These are phyloP conservation scores for Cordyceps cicadae DNA, from an alignment of 2,329 filamentous ascomycete species.

Conservation along the genomic window DNA sequence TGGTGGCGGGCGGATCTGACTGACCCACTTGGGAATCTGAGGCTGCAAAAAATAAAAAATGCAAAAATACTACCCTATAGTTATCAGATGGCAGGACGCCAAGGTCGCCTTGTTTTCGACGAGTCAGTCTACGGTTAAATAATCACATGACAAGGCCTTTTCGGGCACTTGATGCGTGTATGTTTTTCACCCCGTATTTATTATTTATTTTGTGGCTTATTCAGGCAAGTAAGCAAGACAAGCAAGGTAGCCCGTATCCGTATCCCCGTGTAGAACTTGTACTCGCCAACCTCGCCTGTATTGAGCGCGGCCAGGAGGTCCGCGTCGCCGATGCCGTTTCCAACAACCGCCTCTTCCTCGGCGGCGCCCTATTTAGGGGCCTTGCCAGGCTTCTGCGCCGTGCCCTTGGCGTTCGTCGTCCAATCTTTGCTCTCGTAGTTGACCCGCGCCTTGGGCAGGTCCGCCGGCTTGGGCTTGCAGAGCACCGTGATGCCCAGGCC, in stretches of 20 bases:
- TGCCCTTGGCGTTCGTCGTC: background rate
- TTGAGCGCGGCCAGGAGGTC: background rate
- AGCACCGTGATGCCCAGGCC: background rate
- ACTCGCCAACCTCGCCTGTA: background rate
- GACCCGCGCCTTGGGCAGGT: background rate
- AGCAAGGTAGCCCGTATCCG: background rate
- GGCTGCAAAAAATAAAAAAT: background rate
- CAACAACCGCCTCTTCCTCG: background rate
- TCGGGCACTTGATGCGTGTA: background rate
- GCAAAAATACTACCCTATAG: background rate
- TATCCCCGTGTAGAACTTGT: background rate
- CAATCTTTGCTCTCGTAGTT: background rate
- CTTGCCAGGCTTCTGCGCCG: background rate
- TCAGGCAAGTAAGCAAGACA: background rate
- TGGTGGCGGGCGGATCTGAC: too few relatives aligned
- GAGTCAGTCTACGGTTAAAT: too few relatives aligned
- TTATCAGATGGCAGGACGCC: background rate
- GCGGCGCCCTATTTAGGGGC: background rate
- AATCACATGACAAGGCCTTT: too few relatives aligned
- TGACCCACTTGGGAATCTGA: background rate
- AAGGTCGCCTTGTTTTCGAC: background rate
- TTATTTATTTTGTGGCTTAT: background rate
- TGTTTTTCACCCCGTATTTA: too few relatives aligned
- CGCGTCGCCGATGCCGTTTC: background rate
- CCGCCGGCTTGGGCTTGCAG: background rate